Conservation (phyloP, 495 filamentous ascomycete genomes). For the Staphylotrichum tortipilum region DNA sequence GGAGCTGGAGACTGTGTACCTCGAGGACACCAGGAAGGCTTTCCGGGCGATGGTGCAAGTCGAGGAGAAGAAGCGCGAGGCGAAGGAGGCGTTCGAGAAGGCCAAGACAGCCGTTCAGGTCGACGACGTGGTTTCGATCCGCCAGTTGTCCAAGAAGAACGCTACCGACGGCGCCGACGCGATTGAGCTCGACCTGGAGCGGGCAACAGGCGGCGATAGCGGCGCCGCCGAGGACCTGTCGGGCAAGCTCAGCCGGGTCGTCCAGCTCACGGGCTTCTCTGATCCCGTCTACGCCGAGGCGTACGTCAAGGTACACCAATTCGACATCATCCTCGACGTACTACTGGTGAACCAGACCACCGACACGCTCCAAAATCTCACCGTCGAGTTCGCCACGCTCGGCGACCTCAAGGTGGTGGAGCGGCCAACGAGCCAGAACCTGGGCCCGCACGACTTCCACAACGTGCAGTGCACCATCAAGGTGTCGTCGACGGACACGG, state of each 20-base stretch:
- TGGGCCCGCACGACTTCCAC: constrained; percentile 90
- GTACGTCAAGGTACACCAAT: constrained; percentile 97
- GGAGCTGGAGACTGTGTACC: constrained; percentile 82
- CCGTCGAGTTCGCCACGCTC: constrained; percentile 94
- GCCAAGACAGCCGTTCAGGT: constrained; percentile 92
- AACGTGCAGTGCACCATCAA: constrained; percentile 99
- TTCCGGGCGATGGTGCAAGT: constrained; percentile 98
- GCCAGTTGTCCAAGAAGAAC: constrained; percentile 89
- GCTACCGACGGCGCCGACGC: constrained; percentile 75
- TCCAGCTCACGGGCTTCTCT: constrained; percentile 97
- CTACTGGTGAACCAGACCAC: constrained; percentile 95
- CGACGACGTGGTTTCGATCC: constrained; percentile 86
- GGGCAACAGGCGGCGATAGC: constrained; percentile 85
- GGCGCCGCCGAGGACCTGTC: constrained; percentile 68
- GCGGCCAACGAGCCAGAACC: constrained; percentile 88
- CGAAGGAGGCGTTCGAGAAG: constrained; percentile 82
- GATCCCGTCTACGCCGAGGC: constrained; percentile 97
- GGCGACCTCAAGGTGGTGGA: constrained; percentile 98
- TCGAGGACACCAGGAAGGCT: constrained; percentile 92
- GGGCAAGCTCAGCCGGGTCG: constrained; percentile 90
- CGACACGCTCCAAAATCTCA: constrained; percentile 93
- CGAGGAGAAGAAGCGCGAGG: constrained; percentile 93
- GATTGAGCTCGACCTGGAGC: constrained; percentile 82
- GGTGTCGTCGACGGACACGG: constrained; percentile 95
- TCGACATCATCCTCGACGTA: constrained; percentile 97